Evolutionary conservation across 768 basidiomycete species (phyloP).

Genomic region (Boletus reticuloceps): DNA sequence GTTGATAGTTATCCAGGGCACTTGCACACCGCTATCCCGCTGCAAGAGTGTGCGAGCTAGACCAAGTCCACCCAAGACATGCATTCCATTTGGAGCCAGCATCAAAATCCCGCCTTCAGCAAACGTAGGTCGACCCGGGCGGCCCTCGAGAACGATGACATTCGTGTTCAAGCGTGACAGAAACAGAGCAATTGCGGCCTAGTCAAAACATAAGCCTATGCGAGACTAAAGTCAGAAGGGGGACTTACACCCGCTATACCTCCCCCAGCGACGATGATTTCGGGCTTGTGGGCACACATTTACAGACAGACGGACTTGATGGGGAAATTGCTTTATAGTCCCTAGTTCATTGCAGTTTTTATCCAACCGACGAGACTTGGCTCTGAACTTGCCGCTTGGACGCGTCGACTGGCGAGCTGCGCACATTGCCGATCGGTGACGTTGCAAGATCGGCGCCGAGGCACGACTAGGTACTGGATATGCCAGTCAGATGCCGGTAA

Average conservation of each 20-base stretch:
- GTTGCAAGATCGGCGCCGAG: background rate
- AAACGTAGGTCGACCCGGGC: constrained; percentile 14
- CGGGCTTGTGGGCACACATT: constrained; percentile 17
- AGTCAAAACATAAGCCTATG: background rate
- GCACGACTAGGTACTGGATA: background rate
- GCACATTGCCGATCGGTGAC: constrained; percentile 6
- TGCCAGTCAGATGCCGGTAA: no score
- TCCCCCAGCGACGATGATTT: constrained; percentile 29
- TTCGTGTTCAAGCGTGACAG: constrained; percentile 18
- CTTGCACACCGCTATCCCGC: constrained; percentile 16
- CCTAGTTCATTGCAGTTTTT: constrained; percentile 4
- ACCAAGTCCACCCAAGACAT: constrained; percentile 26
- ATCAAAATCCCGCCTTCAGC: constrained; percentile 27
- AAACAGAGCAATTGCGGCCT: constrained; percentile 26
- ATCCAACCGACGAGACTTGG: background rate
- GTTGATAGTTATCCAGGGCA: constrained; percentile 21
- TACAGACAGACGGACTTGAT: background rate
- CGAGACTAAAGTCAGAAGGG: background rate
- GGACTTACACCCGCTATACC: constrained; percentile 27
- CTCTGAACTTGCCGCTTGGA: constrained; percentile 9
- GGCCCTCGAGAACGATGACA: constrained; percentile 23
- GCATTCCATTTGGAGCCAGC: constrained; percentile 30
- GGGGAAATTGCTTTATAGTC: background rate
- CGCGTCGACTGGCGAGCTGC: constrained; percentile 16
- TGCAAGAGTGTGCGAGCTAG: constrained; percentile 23